Base-by-base conservation (phyloP, 768 basidiomycete species). In the Pseudohyphozyma bogoriensis region DNA sequence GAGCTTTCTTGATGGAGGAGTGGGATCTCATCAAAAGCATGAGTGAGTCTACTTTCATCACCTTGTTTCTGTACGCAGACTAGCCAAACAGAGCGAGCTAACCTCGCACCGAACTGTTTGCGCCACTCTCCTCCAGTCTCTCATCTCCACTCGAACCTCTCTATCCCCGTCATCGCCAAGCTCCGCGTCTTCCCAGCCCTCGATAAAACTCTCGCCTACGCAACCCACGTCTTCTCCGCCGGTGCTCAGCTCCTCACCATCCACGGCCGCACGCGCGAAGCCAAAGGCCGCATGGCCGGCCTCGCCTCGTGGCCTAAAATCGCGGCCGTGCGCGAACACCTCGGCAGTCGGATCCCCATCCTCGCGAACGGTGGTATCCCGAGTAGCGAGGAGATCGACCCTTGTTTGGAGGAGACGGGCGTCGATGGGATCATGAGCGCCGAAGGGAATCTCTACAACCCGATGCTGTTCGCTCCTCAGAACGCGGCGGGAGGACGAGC, bases 291-390 rank as follows among this genome's bases (percentile, higher is more conserved):
- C 56, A 81, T 60, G 18, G 62, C 70, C 2, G 70, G 70, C 8
- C 57, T 68, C 28, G 70, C 70, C 2, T 65, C 65, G 45, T 71
- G 70, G 70, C 77, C 76, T 29, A 85, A 95, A 73, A 96, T 99
- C 70, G 81, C 80, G 11, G 87, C 89, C 0, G 90, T 99, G 68
- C 95, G 92, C 73, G 74, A 86, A 67, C 87, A 88, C 1, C 88
- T 97, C 39, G 82, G 82, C 1, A 54, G 51, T 18, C 72, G 68
- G 52, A 81, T 99, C 0, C 93, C 92, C 4, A 91, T 99, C 6
- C 88, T 99, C 72, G 92, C 93, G 0, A 99, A 99, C 73, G 95
- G 95, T 32, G 97, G 96, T 73, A 82, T 96, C 60, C 82, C 96
- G 16, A 89, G 84, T 72, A 80, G 85, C 46, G 79, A 82, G n/a